These are phyloP conservation scores for Camelina hispida DNA, from an alignment of 345 rosid species.

Conservation along the genomic window DNA sequence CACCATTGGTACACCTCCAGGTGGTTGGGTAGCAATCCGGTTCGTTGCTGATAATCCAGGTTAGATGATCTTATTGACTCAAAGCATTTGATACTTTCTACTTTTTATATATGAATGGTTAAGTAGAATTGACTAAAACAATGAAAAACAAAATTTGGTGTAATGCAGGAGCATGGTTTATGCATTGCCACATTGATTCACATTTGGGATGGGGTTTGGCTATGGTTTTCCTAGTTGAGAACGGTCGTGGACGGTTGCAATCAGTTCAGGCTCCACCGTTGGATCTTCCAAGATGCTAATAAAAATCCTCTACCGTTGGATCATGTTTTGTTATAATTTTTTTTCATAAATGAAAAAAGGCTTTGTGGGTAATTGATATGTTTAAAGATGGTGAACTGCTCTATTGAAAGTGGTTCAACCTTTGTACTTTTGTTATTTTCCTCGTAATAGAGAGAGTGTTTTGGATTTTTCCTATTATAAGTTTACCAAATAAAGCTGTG, in stretches of 20 bases:
- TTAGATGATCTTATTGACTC: conserved; percentile 11
- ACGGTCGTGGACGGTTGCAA: conserved; percentile 71
- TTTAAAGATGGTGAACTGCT: conserved; percentile 34
- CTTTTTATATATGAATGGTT: no score
- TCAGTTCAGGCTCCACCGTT: conserved; percentile 84
- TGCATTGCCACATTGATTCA: conserved; percentile 50
- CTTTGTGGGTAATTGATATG: conserved; percentile 11
- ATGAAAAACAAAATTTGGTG: conserved; percentile 26
- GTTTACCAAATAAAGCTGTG: conserved; percentile 9
- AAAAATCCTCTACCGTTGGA: conserved; percentile 32
- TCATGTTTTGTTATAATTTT: conserved; percentile 1
- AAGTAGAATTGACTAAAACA: not conserved
- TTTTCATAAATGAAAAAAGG: conserved; percentile 10
- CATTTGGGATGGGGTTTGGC: conserved; percentile 81
- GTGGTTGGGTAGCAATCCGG: conserved; percentile 94
- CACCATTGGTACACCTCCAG: conserved; percentile 83
- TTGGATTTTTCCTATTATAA: conserved; percentile 5
- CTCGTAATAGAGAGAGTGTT: conserved; percentile 32
- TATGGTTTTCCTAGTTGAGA: conserved; percentile 76
- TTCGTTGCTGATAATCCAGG: conserved; percentile 91
- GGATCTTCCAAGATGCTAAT: conserved; percentile 82
- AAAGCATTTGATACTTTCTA: not conserved
- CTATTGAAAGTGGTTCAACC: conserved; percentile 35
- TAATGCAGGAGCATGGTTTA: conserved; percentile 45
- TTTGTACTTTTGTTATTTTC: conserved; percentile 31